Conservation (phyloP, 192 early-diverging fungal genomes). For the Umbelopsis isabellina region DNA sequence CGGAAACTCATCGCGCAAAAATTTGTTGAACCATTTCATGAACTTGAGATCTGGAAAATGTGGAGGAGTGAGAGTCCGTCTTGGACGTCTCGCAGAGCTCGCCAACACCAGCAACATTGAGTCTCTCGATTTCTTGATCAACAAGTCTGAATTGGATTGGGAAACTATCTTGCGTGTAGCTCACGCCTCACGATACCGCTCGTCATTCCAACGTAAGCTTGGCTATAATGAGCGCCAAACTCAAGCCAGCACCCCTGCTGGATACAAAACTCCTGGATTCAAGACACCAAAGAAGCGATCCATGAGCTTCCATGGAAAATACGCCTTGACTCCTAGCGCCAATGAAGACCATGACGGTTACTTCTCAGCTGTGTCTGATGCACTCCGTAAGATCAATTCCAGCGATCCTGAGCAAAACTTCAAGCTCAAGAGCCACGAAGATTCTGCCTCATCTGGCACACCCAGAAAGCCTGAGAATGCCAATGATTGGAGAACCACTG, state of each 20-base stretch:
- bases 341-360: constrained; percentile 36
- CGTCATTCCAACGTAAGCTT: constrained; percentile 39
- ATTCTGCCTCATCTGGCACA: constrained; percentile 17
- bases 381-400: constrained; percentile 26
- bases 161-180: constrained; percentile 49
- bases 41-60: constrained; percentile 68
- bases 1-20: constrained; percentile 52
- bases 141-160: constrained; percentile 60
- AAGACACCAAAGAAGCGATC: constrained; percentile 37
- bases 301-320: constrained; percentile 33
- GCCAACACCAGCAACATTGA: constrained; percentile 79
- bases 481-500: constrained; percentile 5
- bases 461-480: neutral
- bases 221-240: constrained; percentile 52
- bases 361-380: constrained; percentile 39
- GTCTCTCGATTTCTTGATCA: constrained; percentile 82
- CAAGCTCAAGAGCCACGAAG: constrained; percentile 54
- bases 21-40: constrained; percentile 87
- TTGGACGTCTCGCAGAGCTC: constrained; percentile 77
- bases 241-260: constrained; percentile 51
- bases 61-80: constrained; percentile 71
- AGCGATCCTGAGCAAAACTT: constrained; percentile 34
- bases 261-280: constrained; percentile 34
- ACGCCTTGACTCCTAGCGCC: constrained; percentile 27
- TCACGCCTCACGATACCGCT: constrained; percentile 40